Percentiles rank a stretch among this genome's conserved stretches.
Conservation (phyloP, 495 filamentous ascomycete species). For the Talaromyces trachyspermus region DNA sequence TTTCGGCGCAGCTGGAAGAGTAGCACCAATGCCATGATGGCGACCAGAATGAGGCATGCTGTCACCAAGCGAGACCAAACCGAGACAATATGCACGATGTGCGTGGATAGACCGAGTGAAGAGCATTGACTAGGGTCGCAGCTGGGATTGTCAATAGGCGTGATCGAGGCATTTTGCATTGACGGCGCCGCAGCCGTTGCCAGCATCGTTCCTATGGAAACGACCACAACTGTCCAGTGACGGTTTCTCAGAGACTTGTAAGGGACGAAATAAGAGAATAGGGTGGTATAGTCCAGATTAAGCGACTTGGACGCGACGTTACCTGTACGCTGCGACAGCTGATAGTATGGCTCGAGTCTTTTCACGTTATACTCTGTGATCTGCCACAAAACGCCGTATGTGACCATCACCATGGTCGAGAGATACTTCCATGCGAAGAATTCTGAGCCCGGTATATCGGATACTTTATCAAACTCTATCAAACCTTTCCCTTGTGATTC, state of each 20-base stretch:
- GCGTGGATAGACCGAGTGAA: not conserved
- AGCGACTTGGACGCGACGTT: slow-evolving; percentile 62
- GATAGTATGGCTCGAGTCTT: slow-evolving; percentile 67
- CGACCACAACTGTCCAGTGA: slow-evolving; percentile 60
- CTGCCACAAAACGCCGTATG: slow-evolving; percentile 70
- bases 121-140: slow-evolving; percentile 5
- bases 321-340: slow-evolving; percentile 51
- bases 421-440: slow-evolving; percentile 71
- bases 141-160: slow-evolving; percentile 7
- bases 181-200: slow-evolving; percentile 58
- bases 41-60: slow-evolving; percentile 39
- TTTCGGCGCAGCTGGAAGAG: slow-evolving; percentile 53
- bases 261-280: slow-evolving; percentile 55
- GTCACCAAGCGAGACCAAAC: slow-evolving; percentile 57
- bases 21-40: slow-evolving; percentile 42
- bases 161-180: slow-evolving; percentile 50
- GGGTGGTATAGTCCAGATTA: slow-evolving; percentile 65
- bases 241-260: slow-evolving; percentile 48
- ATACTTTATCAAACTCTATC: slow-evolving; percentile 44
- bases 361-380: slow-evolving; percentile 67
- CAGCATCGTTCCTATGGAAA: slow-evolving; percentile 52
- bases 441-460: slow-evolving; percentile 38
- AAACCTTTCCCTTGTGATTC: slow-evolving; percentile 22
- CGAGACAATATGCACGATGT: slow-evolving; percentile 43
- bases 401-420: slow-evolving; percentile 59